A percentile compares a stretch with the other conserved stretches of the same genome.
Conservation (phyloP, 2,329 filamentous ascomycete species). For the Sphaceloma murrayae region DNA sequence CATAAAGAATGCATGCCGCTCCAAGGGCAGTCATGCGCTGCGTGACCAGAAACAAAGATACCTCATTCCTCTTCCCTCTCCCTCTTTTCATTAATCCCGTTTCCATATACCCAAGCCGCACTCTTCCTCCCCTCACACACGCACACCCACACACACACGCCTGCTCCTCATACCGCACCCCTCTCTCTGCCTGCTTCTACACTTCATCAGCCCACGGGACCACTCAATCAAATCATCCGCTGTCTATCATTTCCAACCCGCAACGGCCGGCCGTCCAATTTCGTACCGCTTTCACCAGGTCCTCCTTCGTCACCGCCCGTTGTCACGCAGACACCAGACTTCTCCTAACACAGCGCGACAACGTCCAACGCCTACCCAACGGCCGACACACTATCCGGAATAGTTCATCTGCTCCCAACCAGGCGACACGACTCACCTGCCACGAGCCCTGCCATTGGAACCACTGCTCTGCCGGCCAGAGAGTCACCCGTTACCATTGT, state of each 20-base stretch:
- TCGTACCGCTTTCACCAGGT: conserved; percentile 14
- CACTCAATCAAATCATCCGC: conserved; percentile 15
- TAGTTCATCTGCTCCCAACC: conserved; percentile 18
- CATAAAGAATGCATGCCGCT: conserved; percentile 15
- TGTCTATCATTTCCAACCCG: conserved; percentile 15
- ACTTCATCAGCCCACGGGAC: conserved; percentile 3
- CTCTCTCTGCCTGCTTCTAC: background rate
- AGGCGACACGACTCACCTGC: conserved; percentile 16
- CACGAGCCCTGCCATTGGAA: conserved; percentile 16
- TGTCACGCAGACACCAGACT: conserved; percentile 15
- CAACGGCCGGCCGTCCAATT: conserved; percentile 16
- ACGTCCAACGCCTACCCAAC: conserved; percentile 14
- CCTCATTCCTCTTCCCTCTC: too few relatives aligned
- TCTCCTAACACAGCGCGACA: conserved; percentile 17
- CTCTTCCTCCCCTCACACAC: background rate
- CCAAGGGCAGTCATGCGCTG: conserved; percentile 11
- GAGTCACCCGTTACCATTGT: conserved; percentile 17
- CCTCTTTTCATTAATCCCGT: conserved; percentile 12
- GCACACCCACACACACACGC: background rate
- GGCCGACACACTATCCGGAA: conserved; percentile 17
- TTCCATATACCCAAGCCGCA: background rate
- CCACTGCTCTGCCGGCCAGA: conserved; percentile 15
- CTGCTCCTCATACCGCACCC: background rate
- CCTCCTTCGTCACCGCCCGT: conserved; percentile 17
- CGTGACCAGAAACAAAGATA: conserved; percentile 12